Evolutionary conservation across 2,329 filamentous ascomycete genomes (phyloP), one percentile per base, ranked within the genome.

Genomic region (Aspergillus uvarum): DNA sequence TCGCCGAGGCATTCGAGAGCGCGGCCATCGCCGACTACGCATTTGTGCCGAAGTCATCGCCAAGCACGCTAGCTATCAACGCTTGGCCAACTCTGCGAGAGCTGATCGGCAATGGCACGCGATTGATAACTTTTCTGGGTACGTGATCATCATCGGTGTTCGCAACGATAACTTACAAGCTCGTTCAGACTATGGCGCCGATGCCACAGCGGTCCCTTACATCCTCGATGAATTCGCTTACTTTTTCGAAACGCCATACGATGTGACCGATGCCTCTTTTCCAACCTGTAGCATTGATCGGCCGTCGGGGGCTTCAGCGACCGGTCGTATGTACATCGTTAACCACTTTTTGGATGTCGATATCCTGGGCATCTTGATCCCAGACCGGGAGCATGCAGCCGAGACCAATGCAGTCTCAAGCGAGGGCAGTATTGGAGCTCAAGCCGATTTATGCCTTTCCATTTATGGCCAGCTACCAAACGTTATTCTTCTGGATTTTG

Each of bases 281-380:
- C 61, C 70, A 1, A 67, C 75, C 59, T 82, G 80, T 68, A 76
- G 69, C 11, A 76, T 81, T 54, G 74, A 81, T 63, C 75, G 79
- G 3, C 80, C 80, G 2, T 50, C 72, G 5, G 73, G 72, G n/a
- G 72, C 71, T 24, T 73, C 69, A 14, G 63, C 74, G 5, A 67
- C 72, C 4, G 77, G 75, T 12, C 72, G 77, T 4, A 80, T 82
- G 78, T 78, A 78, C 57, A 73, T 82, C 38, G 73, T 82, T 60
- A 82, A 82, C 59, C 80, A 82, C 65, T 81, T 80, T 63, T 68
- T 82, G 2, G 77, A 81, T 61, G 64, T 75, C 10, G 72, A 80
- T 53, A 64, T 80, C 31, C 58, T 77, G 0, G 78, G 79, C 6
- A 69, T 79, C 14, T 65, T 74, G 38, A 65, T 81, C n/a, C 80